A percentile compares a stretch with the other conserved stretches of the same genome.
Conservation (phyloP, 306 rosid species). For the Cicer pinnatifidum region DNA sequence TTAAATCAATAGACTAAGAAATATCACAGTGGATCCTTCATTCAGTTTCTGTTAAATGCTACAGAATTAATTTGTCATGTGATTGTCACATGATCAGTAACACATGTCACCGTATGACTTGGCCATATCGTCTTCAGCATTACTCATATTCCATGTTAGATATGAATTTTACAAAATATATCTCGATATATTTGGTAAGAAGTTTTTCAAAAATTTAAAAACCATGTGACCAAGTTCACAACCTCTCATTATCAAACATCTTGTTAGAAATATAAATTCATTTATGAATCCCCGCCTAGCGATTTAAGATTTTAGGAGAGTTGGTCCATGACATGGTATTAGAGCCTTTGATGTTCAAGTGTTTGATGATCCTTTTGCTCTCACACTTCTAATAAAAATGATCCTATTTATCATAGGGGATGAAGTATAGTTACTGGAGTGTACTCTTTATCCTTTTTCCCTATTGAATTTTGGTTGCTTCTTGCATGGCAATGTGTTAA, state of each 20-base stretch:
- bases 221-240: not conserved
- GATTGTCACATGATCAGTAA: not conserved
- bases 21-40: constrained; percentile 19
- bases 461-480: not conserved
- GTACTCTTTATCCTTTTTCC: not conserved
- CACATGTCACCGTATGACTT: not conserved
- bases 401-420: not conserved
- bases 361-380: not conserved
- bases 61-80: constrained; percentile 1
- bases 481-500: not conserved
- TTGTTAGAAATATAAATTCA: not conserved
- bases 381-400: not conserved
- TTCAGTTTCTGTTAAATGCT: constrained; percentile 1
- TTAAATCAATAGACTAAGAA: not conserved
- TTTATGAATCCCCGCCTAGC: not conserved
- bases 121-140: constrained; percentile 15
- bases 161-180: not conserved
- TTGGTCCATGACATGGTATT: not conserved
- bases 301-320: constrained; percentile 29
- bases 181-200: not conserved
- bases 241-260: constrained; percentile 15
- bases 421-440: not conserved
- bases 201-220: not conserved
- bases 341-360: not conserved
- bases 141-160: not conserved